phyloP scores from a whole-genome alignment of 805 yeast genomes.

The Saccharomycopsis sp. region DNA sequence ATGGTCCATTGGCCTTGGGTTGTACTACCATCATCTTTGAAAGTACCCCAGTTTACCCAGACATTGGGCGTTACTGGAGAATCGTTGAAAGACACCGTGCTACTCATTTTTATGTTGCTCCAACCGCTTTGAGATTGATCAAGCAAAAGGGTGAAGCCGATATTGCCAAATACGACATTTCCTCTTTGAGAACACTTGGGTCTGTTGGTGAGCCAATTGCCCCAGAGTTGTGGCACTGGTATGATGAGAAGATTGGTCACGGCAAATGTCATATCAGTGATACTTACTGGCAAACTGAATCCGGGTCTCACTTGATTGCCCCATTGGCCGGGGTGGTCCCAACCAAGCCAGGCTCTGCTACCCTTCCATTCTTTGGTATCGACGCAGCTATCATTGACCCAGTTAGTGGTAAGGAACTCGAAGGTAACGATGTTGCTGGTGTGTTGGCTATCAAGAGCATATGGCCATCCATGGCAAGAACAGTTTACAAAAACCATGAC shows the following conservation, averaged over 20 bases:
- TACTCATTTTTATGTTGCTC: constrained; percentile 96
- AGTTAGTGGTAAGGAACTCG: constrained; percentile 74
- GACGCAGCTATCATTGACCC: constrained; percentile 90
- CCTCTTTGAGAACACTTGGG: constrained; percentile 85
- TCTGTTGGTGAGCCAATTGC: constrained; percentile 99
- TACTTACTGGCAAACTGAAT: constrained; percentile 98
- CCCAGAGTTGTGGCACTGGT: constrained; percentile 98
- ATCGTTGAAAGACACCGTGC: constrained; percentile 86
- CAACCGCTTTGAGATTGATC: constrained; percentile 91
- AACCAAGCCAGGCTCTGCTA: constrained; percentile 95
- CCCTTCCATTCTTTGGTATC: constrained; percentile 93
- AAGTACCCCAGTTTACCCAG: constrained; percentile 96
- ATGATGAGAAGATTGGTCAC: constrained; percentile 84
- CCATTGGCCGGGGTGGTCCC: constrained; percentile 93
- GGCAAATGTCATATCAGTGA: constrained; percentile 84
- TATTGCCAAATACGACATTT: constrained; percentile 71
- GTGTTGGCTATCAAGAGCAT: constrained; percentile 82
- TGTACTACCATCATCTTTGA: constrained; percentile 90
- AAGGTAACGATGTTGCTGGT: constrained; percentile 90
- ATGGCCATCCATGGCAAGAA: constrained; percentile 99
- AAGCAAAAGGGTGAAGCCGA: constrained; percentile 81
- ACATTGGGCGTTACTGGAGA: constrained; percentile 93
- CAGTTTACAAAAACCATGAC: constrained; percentile 81
- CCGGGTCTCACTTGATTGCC: constrained; percentile 91
- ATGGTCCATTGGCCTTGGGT: constrained; percentile 86